These are phyloP conservation scores for Boletus huronensis DNA, from an alignment of 768 basidiomycete genomes.

Conservation along the genomic window DNA sequence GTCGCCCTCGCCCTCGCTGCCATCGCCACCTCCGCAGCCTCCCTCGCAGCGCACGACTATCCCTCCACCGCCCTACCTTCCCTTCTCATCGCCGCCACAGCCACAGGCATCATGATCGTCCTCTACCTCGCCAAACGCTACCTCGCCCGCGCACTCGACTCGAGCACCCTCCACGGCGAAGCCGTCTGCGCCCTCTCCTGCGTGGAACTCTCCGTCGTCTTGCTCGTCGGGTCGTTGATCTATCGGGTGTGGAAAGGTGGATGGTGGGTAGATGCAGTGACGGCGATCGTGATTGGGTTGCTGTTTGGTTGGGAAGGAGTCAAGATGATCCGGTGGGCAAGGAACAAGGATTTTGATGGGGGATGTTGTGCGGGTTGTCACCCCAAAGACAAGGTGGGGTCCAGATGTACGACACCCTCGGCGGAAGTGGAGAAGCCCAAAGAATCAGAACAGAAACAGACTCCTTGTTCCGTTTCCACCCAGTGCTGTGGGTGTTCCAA, in stretches of 20 bases:
- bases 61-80: conserved; percentile 39
- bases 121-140: conserved; percentile 45
- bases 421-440: neutral
- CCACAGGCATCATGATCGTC: conserved; percentile 36
- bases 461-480: neutral
- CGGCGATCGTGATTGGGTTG: conserved; percentile 1
- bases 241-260: conserved; percentile 39
- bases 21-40: conserved; percentile 31
- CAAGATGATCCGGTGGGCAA: conserved; percentile 32
- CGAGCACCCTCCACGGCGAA: conserved; percentile 42
- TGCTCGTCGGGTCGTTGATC: conserved; percentile 41
- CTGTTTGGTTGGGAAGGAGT: conserved; percentile 13
- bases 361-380: conserved; percentile 31
- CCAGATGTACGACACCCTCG: neutral
- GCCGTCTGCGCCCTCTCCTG: conserved; percentile 44
- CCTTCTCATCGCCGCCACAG: conserved; percentile 41
- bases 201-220: conserved; percentile 39
- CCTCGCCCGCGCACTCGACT: conserved; percentile 40
- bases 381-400: neutral
- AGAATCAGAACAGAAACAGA: neutral
- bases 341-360: conserved; percentile 31
- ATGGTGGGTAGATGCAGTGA: conserved; percentile 38
- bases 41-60: conserved; percentile 32
- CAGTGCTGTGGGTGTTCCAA: conserved; percentile 3
- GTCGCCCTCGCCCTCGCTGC: conserved; percentile 37